Evolutionary conservation across 2,329 filamentous ascomycete species (phyloP).

Genomic region (Fusarium chuoi): DNA sequence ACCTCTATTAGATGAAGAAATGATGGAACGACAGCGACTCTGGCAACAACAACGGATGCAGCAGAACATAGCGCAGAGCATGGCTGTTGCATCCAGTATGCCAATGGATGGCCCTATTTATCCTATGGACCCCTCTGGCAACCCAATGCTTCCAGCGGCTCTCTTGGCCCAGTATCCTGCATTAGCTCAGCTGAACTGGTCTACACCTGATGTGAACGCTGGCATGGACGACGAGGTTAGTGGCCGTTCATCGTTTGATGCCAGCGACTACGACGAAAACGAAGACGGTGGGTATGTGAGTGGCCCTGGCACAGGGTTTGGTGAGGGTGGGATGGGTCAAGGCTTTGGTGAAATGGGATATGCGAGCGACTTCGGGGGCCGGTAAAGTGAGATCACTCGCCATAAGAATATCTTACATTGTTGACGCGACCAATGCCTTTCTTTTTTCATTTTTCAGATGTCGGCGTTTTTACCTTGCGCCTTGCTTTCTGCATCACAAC

Average conservation of each 20-base stretch:
- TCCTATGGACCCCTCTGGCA: constrained; percentile 65
- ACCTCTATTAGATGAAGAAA: constrained; percentile 94
- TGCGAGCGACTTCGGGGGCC: constrained; percentile 44
- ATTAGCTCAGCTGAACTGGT: constrained; percentile 90
- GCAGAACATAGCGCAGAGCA: constrained; percentile 71
- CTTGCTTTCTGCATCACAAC: constrained; percentile 8
- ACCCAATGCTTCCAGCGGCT: constrained; percentile 83
- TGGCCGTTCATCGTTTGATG: constrained; percentile 83
- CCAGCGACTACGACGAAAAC: constrained; percentile 79
- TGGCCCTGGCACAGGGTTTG: constrained; percentile 68
- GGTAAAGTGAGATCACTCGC: constrained; percentile 13
- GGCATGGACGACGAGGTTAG: constrained; percentile 80
- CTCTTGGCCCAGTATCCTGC: constrained; percentile 92
- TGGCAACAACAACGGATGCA: constrained; percentile 78
- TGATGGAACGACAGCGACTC: constrained; percentile 79
- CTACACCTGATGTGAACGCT: constrained; percentile 70
- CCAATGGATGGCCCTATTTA: constrained; percentile 68
- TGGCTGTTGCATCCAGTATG: constrained; percentile 63
- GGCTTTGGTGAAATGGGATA: constrained; percentile 56
- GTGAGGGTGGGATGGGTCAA: constrained; percentile 65
- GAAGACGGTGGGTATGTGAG: constrained; percentile 77
- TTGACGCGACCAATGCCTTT: constrained; percentile 18
- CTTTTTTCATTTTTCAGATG: constrained; percentile 8
- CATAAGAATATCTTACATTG: constrained; percentile 1
- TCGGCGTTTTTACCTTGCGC: constrained; percentile 17